These are phyloP conservation scores for Eleusine coracana DNA, from an alignment of 176 grass and related monocot species.

Conservation along the genomic window DNA sequence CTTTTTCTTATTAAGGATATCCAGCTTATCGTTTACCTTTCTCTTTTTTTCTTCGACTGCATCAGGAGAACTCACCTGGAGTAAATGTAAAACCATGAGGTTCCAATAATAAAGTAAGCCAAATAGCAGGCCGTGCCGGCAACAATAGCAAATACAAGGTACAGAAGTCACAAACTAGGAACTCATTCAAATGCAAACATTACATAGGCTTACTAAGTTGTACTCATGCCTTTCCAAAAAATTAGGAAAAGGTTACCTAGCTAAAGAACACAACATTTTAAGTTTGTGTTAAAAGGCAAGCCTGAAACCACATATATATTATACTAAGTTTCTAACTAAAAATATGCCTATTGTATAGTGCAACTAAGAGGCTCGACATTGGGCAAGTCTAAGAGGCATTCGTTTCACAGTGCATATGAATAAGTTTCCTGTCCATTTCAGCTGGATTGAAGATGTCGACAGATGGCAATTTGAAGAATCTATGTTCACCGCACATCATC, in stretches of 20 bases:
- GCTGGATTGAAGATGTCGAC: not conserved
- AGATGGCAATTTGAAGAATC: not conserved
- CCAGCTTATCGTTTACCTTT: slow-evolving; percentile 74
- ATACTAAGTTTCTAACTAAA: not conserved
- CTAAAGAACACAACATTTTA: not conserved
- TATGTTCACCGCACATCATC: not conserved
- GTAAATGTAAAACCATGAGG: slow-evolving; percentile 8
- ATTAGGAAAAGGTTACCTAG: not conserved
- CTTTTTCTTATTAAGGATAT: slow-evolving; percentile 78
- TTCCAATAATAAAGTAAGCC: slow-evolving; percentile 6
- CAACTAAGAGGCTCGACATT: not conserved
- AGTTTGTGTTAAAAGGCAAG: not conserved
- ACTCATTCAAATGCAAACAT: not conserved
- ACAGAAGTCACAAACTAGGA: not conserved
- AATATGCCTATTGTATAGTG: not conserved
- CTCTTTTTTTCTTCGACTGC: slow-evolving; percentile 59
- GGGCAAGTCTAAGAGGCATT: slow-evolving; percentile 11
- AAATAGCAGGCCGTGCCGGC: not conserved
- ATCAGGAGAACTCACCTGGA: slow-evolving; percentile 49
- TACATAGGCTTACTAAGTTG: slow-evolving; percentile 7
- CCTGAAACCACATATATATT: not conserved
- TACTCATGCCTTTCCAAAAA: not conserved
- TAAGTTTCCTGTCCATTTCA: not conserved
- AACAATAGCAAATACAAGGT: slow-evolving; percentile 1
- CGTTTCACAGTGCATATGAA: not conserved